These are phyloP conservation scores for Chlorella sp. DNA, from an alignment of 139 green algal species.

Conservation along the genomic window DNA sequence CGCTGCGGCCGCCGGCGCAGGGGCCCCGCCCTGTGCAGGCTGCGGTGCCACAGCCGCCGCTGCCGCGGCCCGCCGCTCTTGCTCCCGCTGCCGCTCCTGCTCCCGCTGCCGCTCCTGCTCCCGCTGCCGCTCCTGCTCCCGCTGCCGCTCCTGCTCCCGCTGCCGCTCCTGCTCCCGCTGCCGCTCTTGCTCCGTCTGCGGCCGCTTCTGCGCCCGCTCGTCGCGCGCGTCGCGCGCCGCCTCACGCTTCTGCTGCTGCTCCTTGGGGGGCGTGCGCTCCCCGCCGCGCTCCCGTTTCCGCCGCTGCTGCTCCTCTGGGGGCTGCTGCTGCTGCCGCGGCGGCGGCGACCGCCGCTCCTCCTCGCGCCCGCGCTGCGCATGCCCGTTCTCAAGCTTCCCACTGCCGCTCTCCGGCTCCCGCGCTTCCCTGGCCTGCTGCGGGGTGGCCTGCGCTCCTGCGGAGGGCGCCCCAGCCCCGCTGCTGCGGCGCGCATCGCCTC, in stretches of 20 bases:
- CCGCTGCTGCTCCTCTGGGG: not conserved
- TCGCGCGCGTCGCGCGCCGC: not conserved
- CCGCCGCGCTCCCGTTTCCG: not conserved
- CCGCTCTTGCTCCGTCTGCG: not conserved
- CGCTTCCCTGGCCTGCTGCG: no score
- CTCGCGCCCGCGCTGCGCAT: no score
- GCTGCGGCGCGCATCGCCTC: no score
- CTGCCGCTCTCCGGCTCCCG: no score
- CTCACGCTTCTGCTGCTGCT: no score
- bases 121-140: not conserved
- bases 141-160: not conserved
- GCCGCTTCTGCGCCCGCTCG: not conserved
- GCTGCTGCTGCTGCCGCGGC: constrained; percentile 1
- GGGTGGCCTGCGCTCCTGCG: no score
- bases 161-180: not conserved
- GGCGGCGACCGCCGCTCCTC: no score
- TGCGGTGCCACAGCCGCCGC: not conserved
- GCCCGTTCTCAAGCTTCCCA: no score
- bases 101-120: not conserved
- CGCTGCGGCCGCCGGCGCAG: not conserved
- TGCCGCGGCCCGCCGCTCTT: not conserved
- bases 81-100: not conserved
- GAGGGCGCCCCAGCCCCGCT: no score
- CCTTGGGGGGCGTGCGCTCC: not conserved
- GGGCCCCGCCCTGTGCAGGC: not conserved